Evolutionary conservation across 371 early-diverging fungal species (phyloP), one percentile per base, ranked within the genome.

Genomic region (Fennellomyces sp.): DNA sequence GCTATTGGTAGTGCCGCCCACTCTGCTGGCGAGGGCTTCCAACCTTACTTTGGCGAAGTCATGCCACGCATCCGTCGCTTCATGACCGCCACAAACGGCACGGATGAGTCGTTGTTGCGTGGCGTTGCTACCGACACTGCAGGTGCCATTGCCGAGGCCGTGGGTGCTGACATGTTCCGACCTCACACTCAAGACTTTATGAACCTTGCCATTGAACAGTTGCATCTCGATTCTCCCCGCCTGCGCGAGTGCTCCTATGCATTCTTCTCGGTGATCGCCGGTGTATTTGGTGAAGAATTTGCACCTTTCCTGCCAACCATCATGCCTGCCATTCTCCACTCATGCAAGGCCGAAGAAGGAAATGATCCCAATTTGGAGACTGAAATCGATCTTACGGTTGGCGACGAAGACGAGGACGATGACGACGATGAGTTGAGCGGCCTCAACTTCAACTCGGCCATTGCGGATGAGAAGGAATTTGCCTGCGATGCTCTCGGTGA

Each of bases 401-500:
- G 53, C 19, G 54, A 63, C 11, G 65, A 69, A 6, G 74, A 63
- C 15, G 65, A 61, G 8, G 52, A 47, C 3, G 52, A 59, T 11
- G 65, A 64, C 28, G 59, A 58, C 15, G 59, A 54, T 41, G 69
- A 64, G 31, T 36, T 41, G 42, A 52, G 54, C 19, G 50, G 47
- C 17, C 33, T 49, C 15, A 61, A 53, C 62, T 74, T 91, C 60
- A 89, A 83, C 68, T 88, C 91, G 30, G 93, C 91, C 23, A 77
- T 94, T 64, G 90, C 94, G 4, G 91, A 93, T 17, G 96, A 95
- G 64, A 95, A 95, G 74, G 93, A 93, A 63, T 84, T 90, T 39
- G 94, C 94, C n/a, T 86, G 88, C 12, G 92, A 91, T 61, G 89
- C 91, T 2, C 79, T 91, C 26, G 94, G 89, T 30, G 91, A 94